Evolutionary conservation across 2,329 filamentous ascomycete genomes (phyloP).

Genomic region (Orbilia quercus): DNA sequence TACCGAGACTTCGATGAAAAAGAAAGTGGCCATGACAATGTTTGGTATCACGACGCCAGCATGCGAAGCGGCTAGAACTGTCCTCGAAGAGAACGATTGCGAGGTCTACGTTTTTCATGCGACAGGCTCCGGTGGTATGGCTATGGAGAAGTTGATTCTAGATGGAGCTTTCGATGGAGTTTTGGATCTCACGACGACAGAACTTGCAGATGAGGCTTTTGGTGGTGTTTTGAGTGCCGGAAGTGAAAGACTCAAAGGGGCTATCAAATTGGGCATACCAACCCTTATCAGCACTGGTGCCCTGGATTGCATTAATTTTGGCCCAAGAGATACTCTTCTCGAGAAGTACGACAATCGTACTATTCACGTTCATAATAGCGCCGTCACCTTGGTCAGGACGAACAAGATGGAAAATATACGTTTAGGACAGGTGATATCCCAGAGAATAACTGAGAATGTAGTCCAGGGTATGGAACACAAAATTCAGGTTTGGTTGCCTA

Average conservation of each 20-base stretch:
- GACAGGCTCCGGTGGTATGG: slow-evolving; percentile 74
- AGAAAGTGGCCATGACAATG: slow-evolving; percentile 75
- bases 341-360: slow-evolving; percentile 67
- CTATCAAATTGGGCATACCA: slow-evolving; percentile 70
- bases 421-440: slow-evolving; percentile 70
- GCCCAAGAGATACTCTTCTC: slow-evolving; percentile 69
- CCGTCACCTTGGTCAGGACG: slow-evolving; percentile 75
- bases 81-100: slow-evolving; percentile 65
- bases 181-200: slow-evolving; percentile 77
- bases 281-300: slow-evolving; percentile 67
- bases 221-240: slow-evolving; percentile 74
- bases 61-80: slow-evolving; percentile 69
- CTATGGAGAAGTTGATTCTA: slow-evolving; percentile 74
- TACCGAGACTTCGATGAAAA: slow-evolving; percentile 64
- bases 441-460: slow-evolving; percentile 65
- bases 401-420: slow-evolving; percentile 69
- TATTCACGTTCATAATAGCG: slow-evolving; percentile 74
- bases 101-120: slow-evolving; percentile 75
- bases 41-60: slow-evolving; percentile 78
- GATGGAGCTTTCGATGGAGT: slow-evolving; percentile 73
- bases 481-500: slow-evolving; percentile 71
- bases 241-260: slow-evolving; percentile 69
- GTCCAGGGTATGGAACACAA: slow-evolving; percentile 63
- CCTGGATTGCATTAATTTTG: slow-evolving; percentile 70
- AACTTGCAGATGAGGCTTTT: slow-evolving; percentile 73